Evolutionary conservation across 2,329 filamentous ascomycete species (phyloP).

Genomic region (Paramyrothecium roridum): DNA sequence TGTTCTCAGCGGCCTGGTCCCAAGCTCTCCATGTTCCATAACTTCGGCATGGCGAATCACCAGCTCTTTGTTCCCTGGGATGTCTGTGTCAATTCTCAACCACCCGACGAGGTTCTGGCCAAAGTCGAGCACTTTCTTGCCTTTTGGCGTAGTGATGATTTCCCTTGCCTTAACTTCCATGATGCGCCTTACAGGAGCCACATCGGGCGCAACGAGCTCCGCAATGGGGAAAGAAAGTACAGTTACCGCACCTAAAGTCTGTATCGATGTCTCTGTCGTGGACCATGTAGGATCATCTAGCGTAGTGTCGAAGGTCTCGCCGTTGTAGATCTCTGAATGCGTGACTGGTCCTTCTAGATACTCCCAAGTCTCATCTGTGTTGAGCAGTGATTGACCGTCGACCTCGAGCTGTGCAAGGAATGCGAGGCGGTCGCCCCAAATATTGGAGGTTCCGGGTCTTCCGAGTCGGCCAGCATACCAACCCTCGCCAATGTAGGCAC

Average conservation of each 20-base stretch:
- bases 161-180: background rate
- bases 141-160: slow-evolving; percentile 27
- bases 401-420: slow-evolving; percentile 32
- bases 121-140: slow-evolving; percentile 52
- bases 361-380: slow-evolving; percentile 33
- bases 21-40: slow-evolving; percentile 44
- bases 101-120: slow-evolving; percentile 57
- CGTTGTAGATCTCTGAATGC: slow-evolving; percentile 5
- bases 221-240: background rate
- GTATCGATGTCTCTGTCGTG: background rate
- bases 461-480: slow-evolving; percentile 38
- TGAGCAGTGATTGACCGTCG: slow-evolving; percentile 15
- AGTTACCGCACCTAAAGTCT: background rate
- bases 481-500: slow-evolving; percentile 39
- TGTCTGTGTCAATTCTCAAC: slow-evolving; percentile 34
- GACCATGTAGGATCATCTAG: slow-evolving; percentile 2
- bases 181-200: background rate
- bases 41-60: slow-evolving; percentile 52
- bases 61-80: slow-evolving; percentile 34
- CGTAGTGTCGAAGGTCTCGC: slow-evolving; percentile 5
- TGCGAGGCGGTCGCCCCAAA: slow-evolving; percentile 28
- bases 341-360: slow-evolving; percentile 4
- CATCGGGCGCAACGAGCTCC: background rate
- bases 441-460: slow-evolving; percentile 11
- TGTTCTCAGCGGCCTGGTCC: slow-evolving; percentile 16